Evolutionary conservation across 306 rosid genomes (phyloP).

Genomic region (Gynostemma pentaphyllum): DNA sequence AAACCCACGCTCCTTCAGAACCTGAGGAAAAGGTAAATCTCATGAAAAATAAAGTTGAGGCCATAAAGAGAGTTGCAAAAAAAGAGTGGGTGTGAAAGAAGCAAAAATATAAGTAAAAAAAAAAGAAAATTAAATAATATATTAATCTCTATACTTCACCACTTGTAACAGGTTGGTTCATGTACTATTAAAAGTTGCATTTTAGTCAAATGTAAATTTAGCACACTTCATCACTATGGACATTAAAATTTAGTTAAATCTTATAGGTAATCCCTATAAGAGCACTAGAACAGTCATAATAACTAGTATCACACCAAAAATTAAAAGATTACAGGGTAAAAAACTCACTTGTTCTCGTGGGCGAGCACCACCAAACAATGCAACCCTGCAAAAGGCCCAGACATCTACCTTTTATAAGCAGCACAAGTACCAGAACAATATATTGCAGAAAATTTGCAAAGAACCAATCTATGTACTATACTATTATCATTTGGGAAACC

Average conservation of each 20-base stretch:
- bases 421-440: neutral
- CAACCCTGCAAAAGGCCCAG: constrained; percentile 50
- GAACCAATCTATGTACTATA: neutral
- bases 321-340: neutral
- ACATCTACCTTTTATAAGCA: constrained; percentile 1
- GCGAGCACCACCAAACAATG: constrained; percentile 95
- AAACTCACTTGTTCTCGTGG: constrained; percentile 82
- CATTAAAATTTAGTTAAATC: no score
- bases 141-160: no score
- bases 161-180: no score
- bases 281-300: neutral
- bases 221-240: no score
- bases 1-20: constrained; percentile 85
- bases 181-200: no score
- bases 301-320: neutral
- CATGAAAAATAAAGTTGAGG: constrained; percentile 9
- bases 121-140: neutral
- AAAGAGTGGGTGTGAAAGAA: neutral
- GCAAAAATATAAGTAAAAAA: neutral
- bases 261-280: neutral
- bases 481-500: neutral
- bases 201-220: no score
- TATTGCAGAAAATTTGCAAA: neutral
- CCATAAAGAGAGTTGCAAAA: neutral
- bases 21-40: constrained; percentile 37